A percentile compares a stretch with the other conserved stretches of the same genome.
Evolutionary conservation across 805 yeast species (phyloP).

Genomic region (Spathaspora passalidarum): DNA sequence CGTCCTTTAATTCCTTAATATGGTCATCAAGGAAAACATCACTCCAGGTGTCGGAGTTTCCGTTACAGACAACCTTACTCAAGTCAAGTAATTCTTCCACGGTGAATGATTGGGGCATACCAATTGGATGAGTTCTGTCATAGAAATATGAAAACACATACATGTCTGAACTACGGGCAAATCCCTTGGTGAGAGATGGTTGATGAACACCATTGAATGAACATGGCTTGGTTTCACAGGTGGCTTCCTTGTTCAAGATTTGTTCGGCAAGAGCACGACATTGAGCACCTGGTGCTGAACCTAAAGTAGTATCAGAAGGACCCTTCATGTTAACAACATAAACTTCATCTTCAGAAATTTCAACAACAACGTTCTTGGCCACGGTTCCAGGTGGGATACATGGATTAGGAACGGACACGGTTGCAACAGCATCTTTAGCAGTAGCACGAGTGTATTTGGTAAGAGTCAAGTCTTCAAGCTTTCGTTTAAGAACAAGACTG

Average conservation of each 20-base stretch:
- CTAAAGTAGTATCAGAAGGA: conserved; percentile 47
- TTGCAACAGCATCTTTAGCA: conserved; percentile 29
- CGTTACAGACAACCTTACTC: conserved; percentile 82
- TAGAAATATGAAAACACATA: conserved; percentile 92
- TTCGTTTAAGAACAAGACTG: conserved; percentile 50
- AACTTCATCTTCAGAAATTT: conserved; percentile 40
- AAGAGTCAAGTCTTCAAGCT: conserved; percentile 16
- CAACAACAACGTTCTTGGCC: conserved; percentile 62
- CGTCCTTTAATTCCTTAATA: conserved; percentile 59
- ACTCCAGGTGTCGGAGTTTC: conserved; percentile 72
- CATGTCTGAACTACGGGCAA: conserved; percentile 71
- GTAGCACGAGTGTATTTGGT: conserved; percentile 22
- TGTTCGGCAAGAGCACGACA: conserved; percentile 84
- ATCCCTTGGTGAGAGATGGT: conserved; percentile 81
- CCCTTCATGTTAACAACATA: conserved; percentile 65
- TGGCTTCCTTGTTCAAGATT: conserved; percentile 77
- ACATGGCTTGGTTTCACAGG: conserved; percentile 77
- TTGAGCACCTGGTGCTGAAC: conserved; percentile 66
- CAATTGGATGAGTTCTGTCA: conserved; percentile 91
- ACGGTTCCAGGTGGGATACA: conserved; percentile 79
- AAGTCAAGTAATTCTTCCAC: conserved; percentile 79
- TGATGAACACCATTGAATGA: conserved; percentile 97
- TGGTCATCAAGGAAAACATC: conserved; percentile 66
- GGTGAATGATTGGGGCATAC: conserved; percentile 90
- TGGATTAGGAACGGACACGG: conserved; percentile 62